Evolutionary conservation across 2,329 filamentous ascomycete species (phyloP).

Genomic region (Ceratocystis diversiconidia): DNA sequence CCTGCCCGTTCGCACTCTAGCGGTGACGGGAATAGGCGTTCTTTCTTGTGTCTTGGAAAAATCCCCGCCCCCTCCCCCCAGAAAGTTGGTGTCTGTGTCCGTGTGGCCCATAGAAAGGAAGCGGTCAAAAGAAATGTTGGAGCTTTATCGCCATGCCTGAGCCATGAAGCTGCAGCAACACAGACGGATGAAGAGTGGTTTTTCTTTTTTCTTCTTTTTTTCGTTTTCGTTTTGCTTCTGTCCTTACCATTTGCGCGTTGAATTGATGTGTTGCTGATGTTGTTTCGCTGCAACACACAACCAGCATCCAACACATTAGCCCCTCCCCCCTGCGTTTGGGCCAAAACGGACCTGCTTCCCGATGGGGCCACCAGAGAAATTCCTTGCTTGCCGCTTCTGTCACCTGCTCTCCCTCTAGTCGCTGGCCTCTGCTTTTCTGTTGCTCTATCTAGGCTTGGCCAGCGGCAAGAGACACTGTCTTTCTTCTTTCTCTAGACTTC

Average conservation of each 20-base stretch:
- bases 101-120: background rate
- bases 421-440: no score
- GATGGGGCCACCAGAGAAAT: background rate
- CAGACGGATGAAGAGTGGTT: background rate
- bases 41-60: background rate
- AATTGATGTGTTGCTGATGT: background rate
- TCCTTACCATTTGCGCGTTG: background rate
- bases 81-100: background rate
- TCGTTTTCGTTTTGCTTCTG: background rate
- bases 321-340: conserved; percentile 4
- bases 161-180: background rate
- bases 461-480: no score
- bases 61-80: background rate
- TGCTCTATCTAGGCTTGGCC: no score
- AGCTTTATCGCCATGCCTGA: background rate
- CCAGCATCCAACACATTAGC: background rate
- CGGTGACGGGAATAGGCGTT: background rate
- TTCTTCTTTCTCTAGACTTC: no score
- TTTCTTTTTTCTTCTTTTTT: background rate
- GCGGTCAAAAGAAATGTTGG: background rate
- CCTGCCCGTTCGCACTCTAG: background rate
- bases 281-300: background rate
- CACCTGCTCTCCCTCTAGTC: background rate
- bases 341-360: background rate
- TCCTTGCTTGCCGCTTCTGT: conserved; percentile 10